phyloP scores from a whole-genome alignment of 768 basidiomycete species.

The Mycena galopus region DNA sequence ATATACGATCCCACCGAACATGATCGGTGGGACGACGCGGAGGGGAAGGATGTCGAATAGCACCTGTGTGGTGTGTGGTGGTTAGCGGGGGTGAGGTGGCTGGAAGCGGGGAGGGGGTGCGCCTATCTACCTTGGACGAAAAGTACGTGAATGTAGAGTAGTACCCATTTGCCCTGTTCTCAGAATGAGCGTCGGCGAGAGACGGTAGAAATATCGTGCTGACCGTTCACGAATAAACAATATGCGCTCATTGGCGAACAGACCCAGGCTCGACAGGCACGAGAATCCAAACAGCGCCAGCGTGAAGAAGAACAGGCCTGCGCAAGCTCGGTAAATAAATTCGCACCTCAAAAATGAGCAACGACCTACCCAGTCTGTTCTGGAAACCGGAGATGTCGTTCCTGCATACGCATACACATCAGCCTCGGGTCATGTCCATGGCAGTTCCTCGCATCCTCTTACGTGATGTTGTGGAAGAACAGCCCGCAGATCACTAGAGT shows the following conservation, averaged over 20 bases:
- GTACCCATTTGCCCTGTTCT: slow-evolving; percentile 89
- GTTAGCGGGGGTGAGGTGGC: not conserved
- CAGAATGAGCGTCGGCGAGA: not conserved
- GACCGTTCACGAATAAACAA: slow-evolving; percentile 99
- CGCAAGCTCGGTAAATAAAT: not conserved
- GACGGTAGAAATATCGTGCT: slow-evolving; percentile 35
- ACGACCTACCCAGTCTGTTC: slow-evolving; percentile 81
- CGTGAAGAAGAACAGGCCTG: slow-evolving; percentile 97
- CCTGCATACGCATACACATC: slow-evolving; percentile 47
- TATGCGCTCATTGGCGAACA: slow-evolving; percentile 96
- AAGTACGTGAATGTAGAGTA: slow-evolving; percentile 98
- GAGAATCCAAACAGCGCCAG: slow-evolving; percentile 98
- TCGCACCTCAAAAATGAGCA: not conserved
- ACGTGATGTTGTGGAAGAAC: slow-evolving; percentile 91
- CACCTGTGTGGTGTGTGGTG: slow-evolving; percentile 60
- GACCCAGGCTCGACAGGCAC: slow-evolving; percentile 90
- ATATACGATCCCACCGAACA: slow-evolving; percentile 97
- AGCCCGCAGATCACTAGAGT: slow-evolving; percentile 87
- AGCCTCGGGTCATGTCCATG: not conserved
- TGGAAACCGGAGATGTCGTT: slow-evolving; percentile 98
- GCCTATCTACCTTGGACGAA: slow-evolving; percentile 89
- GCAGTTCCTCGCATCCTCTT: slow-evolving; percentile 41
- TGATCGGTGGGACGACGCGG: slow-evolving; percentile 92
- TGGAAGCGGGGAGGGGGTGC: too few relatives aligned
- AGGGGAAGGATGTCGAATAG: slow-evolving; percentile 97